These are phyloP conservation scores for Coniferiporia weirii DNA, from an alignment of 1,284 basidiomycete genomes.

Conservation along the genomic window DNA sequence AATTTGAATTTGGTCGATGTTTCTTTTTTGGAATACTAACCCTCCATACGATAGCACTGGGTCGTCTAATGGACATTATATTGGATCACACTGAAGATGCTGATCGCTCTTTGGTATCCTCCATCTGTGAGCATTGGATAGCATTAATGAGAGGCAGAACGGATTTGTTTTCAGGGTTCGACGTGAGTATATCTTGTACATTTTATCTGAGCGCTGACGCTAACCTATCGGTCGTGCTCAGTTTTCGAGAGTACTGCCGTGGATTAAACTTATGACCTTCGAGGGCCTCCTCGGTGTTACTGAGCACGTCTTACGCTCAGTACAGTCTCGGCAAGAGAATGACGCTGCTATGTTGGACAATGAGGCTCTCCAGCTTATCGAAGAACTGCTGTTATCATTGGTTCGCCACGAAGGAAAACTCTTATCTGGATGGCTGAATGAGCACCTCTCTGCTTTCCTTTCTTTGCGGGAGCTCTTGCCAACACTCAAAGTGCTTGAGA, in stretches of 20 bases:
- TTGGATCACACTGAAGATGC: slow-evolving; percentile 24
- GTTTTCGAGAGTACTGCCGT: not conserved
- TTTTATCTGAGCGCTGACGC: not conserved
- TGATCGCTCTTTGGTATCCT: slow-evolving; percentile 27
- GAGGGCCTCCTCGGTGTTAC: slow-evolving; percentile 5
- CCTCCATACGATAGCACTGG: slow-evolving; percentile 26
- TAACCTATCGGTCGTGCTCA: not conserved
- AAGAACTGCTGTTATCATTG: not conserved
- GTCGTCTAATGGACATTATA: slow-evolving; percentile 24
- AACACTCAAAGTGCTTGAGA: not conserved
- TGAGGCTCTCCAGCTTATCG: not conserved
- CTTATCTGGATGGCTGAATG: slow-evolving; percentile 1
- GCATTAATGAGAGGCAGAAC: not conserved
- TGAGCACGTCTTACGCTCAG: not conserved
- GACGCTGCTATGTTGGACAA: not conserved
- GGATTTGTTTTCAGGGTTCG: not conserved
- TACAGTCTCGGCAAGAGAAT: not conserved
- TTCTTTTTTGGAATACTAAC: not conserved
- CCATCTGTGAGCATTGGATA: slow-evolving; percentile 29
- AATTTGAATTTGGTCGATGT: not conserved
- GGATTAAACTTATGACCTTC: slow-evolving; percentile 12
- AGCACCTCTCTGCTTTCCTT: slow-evolving; percentile 3
- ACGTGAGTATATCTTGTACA: not conserved
- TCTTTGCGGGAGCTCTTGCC: not conserved
- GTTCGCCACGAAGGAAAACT: not conserved